phyloP scores from a whole-genome alignment of 78 protist genomes.

The Dictyostelium firmibasis region DNA sequence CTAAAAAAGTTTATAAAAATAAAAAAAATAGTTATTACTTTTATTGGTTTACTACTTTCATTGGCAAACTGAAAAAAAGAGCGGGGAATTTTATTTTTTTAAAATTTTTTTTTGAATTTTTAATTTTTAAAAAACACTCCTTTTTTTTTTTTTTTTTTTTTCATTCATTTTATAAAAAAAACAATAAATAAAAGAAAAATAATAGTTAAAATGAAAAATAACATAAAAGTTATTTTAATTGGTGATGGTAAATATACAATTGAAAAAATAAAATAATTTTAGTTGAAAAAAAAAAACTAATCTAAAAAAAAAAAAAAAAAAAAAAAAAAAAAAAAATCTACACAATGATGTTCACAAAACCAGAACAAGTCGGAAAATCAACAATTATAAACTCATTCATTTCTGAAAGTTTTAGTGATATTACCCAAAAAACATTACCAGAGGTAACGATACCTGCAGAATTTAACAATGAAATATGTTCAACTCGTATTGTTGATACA shows the following conservation, averaged over 20 bases:
- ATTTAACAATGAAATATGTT: not conserved
- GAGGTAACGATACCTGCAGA: slow-evolving; percentile 49
- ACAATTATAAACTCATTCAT: slow-evolving; percentile 38
- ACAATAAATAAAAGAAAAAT: no score
- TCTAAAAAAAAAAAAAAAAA: no score
- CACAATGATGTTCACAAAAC: not conserved
- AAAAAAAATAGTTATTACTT: no score
- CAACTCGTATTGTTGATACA: slow-evolving; percentile 53
- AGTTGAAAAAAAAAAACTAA: not conserved
- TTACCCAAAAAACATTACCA: slow-evolving; percentile 20
- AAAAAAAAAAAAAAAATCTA: not conserved
- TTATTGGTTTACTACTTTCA: no score
- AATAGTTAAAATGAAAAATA: not conserved
- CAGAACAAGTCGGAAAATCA: slow-evolving; percentile 57
- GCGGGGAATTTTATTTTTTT: not conserved
- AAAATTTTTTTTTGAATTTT: no score
- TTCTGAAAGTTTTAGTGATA: slow-evolving; percentile 1
- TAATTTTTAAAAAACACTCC: not conserved
- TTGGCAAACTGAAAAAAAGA: no score
- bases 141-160: no score
- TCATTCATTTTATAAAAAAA: not conserved
- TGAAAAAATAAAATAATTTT: not conserved
- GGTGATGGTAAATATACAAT: slow-evolving; percentile 50
- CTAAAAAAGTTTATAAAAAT: no score
- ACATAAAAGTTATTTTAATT: slow-evolving; percentile 33